These are phyloP conservation scores for Ilex asprella DNA, from an alignment of 257 asterid genomes.

Conservation along the genomic window DNA sequence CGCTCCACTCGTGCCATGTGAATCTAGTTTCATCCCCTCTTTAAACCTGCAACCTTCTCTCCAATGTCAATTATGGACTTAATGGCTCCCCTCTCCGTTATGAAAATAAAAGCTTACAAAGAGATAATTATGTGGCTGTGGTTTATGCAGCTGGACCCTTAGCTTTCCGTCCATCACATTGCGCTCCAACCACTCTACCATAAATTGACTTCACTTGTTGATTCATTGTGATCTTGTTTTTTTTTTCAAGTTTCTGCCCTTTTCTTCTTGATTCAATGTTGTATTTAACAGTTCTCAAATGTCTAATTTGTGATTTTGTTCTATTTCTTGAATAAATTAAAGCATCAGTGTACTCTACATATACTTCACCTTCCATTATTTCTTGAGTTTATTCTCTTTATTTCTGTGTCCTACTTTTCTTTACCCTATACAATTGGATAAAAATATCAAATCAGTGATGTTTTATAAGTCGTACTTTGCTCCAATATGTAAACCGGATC, in stretches of 20 bases:
- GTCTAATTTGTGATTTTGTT: too few relatives aligned
- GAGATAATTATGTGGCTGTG: constrained; percentile 51
- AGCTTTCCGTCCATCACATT: constrained; percentile 70
- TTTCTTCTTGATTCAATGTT: too few relatives aligned
- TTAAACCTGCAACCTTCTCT: constrained; percentile 41
- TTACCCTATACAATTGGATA: neutral
- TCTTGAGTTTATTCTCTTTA: constrained; percentile 10
- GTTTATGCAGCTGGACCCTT: constrained; percentile 65
- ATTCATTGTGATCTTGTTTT: neutral
- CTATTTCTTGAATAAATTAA: neutral
- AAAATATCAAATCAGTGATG: neutral
- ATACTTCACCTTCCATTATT: neutral
- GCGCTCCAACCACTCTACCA: constrained; percentile 25
- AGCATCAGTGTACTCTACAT: neutral
- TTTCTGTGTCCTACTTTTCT: neutral
- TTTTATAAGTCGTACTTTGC: neutral
- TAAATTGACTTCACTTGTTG: neutral
- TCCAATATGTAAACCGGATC: neutral
- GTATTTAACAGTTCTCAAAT: too few relatives aligned
- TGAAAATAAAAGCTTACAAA: constrained; percentile 45
- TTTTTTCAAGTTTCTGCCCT: too few relatives aligned
- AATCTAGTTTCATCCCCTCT: constrained; percentile 67
- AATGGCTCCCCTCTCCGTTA: constrained; percentile 60
- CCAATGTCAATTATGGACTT: constrained; percentile 74
- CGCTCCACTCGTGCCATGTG: constrained; percentile 73